phyloP scores from a whole-genome alignment of 129 eudicot species.

The Ambrosia trifida region DNA sequence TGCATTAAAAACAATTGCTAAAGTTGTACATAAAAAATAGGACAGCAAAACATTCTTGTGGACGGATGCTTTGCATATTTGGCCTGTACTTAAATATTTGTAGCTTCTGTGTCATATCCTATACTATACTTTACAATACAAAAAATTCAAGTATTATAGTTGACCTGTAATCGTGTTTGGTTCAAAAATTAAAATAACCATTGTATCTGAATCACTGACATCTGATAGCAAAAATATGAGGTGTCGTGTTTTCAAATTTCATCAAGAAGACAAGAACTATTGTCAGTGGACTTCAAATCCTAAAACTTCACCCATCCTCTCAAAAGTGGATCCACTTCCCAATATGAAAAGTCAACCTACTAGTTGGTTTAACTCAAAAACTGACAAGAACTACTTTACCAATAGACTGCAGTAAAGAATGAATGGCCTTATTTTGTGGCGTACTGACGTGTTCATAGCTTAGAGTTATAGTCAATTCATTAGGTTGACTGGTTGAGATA shows the following conservation, averaged over 20 bases:
- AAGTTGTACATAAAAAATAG: neutral
- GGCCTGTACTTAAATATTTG: neutral
- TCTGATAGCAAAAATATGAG: neutral
- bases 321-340: neutral
- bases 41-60: neutral
- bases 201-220: neutral
- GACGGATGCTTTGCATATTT: neutral
- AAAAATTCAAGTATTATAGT: neutral
- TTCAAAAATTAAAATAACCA: neutral
- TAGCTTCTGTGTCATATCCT: neutral
- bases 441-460: neutral
- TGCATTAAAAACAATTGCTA: neutral
- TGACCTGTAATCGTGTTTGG: neutral
- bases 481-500: constrained; percentile 2
- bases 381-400: neutral
- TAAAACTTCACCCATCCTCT: neutral
- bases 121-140: neutral
- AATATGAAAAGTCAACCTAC: neutral
- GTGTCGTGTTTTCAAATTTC: neutral
- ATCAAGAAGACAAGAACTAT: neutral
- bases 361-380: neutral
- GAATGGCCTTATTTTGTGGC: neutral
- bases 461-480: neutral
- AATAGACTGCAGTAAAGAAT: neutral
- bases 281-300: neutral